Conservation (phyloP, 2,329 filamentous ascomycete genomes). For the Graphilbum sp. region DNA sequence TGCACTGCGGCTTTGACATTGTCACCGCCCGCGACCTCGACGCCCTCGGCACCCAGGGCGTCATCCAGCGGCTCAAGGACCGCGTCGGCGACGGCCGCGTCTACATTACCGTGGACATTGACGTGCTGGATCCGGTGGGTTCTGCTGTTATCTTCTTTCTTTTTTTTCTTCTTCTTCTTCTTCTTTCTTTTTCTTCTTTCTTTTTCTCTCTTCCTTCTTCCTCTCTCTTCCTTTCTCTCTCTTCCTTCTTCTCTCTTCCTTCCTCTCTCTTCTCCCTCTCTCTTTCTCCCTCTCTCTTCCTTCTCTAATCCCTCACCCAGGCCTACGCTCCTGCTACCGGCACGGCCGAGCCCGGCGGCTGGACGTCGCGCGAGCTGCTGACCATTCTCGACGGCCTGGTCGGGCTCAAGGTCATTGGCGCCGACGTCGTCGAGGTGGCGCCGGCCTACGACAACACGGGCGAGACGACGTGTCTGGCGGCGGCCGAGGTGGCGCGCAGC, state of each 20-base stretch:
- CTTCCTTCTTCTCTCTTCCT: too few species aligned
- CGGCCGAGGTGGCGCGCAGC: constrained; percentile 2
- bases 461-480: constrained; percentile 35
- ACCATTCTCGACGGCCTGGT: constrained; percentile 56
- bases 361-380: constrained; percentile 65
- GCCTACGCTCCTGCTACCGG: constrained; percentile 38
- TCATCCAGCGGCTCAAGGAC: constrained; percentile 46
- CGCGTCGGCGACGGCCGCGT: constrained; percentile 34
- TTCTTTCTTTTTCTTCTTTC: too few species aligned
- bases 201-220: too few species aligned
- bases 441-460: constrained; percentile 60
- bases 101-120: constrained; percentile 66
- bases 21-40: constrained; percentile 52
- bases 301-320: too few species aligned
- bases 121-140: constrained; percentile 54
- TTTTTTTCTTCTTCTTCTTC: neutral
- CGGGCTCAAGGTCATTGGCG: constrained; percentile 56
- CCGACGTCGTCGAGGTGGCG: constrained; percentile 66
- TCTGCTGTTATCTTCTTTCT: neutral
- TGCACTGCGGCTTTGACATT: constrained; percentile 40
- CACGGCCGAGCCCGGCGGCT: constrained; percentile 65
- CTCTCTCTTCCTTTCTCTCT: too few species aligned
- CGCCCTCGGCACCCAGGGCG: constrained; percentile 45
- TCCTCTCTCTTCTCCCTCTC: too few species aligned
- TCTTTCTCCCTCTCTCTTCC: too few species aligned